Percentiles rank a stretch among this genome's conserved stretches.
phyloP scores from a whole-genome alignment of 1,139 yeast genomes.

The Pichia sp. region DNA sequence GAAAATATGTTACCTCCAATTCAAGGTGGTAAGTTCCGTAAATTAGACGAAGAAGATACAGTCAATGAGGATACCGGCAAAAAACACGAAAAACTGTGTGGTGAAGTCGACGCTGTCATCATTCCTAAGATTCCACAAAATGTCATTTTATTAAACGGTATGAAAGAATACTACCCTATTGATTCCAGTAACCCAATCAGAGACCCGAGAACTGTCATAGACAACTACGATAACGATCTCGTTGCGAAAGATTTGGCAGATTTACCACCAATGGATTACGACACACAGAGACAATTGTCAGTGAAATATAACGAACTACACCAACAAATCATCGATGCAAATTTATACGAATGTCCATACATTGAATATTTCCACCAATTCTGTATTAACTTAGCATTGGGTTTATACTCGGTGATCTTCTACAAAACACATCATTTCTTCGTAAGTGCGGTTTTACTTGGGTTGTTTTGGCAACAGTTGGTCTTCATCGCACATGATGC shows the following conservation, averaged over 20 bases:
- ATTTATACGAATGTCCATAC: constrained; percentile 71
- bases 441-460: constrained; percentile 64
- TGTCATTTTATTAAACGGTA: constrained; percentile 38
- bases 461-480: constrained; percentile 87
- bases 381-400: constrained; percentile 55
- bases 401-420: constrained; percentile 50
- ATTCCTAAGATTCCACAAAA: constrained; percentile 53
- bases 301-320: constrained; percentile 62
- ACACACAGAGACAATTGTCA: constrained; percentile 59
- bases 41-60: constrained; percentile 20
- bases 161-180: constrained; percentile 40
- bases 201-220: constrained; percentile 55
- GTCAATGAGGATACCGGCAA: not conserved
- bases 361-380: constrained; percentile 68
- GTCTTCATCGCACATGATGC: constrained; percentile 90
- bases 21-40: constrained; percentile 67
- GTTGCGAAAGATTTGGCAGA: constrained; percentile 51
- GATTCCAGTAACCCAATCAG: constrained; percentile 38
- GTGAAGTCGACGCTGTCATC: constrained; percentile 40
- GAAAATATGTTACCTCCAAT: constrained; percentile 80
- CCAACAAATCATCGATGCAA: constrained; percentile 50
- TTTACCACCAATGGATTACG: constrained; percentile 64
- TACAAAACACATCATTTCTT: constrained; percentile 46
- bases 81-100: constrained; percentile 29
- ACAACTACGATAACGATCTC: constrained; percentile 55